These are phyloP conservation scores for Corrigiola litoralis DNA, from an alignment of 179 eudicot species.

Conservation along the genomic window DNA sequence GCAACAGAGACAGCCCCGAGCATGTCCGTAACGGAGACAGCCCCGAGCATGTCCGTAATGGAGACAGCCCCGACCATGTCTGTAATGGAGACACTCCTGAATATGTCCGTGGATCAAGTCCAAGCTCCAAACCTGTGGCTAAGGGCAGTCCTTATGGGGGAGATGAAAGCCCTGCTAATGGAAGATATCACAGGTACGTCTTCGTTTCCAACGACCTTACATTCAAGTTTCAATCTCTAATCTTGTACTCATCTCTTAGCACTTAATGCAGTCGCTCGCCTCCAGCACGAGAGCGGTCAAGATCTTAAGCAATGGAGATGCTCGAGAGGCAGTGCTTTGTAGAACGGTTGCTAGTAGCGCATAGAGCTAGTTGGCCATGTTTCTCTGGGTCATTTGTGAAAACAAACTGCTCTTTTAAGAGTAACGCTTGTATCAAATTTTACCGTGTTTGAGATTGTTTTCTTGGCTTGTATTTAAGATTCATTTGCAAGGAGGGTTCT, in stretches of 20 bases:
- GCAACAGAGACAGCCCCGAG: constrained; percentile 38
- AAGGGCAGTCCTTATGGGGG: constrained; percentile 43
- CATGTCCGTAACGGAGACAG: constrained; percentile 29
- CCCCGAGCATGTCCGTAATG: constrained; percentile 2
- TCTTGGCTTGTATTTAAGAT: not conserved
- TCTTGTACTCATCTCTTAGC: not conserved
- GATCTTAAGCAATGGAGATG: constrained; percentile 14
- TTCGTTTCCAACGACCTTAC: not conserved
- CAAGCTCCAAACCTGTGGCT: constrained; percentile 20
- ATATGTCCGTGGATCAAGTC: constrained; percentile 44
- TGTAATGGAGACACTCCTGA: constrained; percentile 34
- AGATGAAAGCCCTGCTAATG: constrained; percentile 29
- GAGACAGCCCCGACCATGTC: constrained; percentile 75
- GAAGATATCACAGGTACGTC: constrained; percentile 50
- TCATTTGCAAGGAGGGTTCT: not conserved
- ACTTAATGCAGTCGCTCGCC: constrained; percentile 54
- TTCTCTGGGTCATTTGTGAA: not conserved
- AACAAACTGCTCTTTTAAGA: constrained; percentile 1
- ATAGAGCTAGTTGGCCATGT: not conserved
- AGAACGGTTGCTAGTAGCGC: not conserved
- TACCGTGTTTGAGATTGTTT: not conserved
- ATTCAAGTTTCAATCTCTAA: not conserved
- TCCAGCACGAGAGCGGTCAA: constrained; percentile 36
- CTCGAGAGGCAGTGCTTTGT: not conserved
- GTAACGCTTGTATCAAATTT: too few species aligned